These are phyloP conservation scores for Polyplosphaeria fusca DNA, from an alignment of 495 filamentous ascomycete species.

Conservation along the genomic window DNA sequence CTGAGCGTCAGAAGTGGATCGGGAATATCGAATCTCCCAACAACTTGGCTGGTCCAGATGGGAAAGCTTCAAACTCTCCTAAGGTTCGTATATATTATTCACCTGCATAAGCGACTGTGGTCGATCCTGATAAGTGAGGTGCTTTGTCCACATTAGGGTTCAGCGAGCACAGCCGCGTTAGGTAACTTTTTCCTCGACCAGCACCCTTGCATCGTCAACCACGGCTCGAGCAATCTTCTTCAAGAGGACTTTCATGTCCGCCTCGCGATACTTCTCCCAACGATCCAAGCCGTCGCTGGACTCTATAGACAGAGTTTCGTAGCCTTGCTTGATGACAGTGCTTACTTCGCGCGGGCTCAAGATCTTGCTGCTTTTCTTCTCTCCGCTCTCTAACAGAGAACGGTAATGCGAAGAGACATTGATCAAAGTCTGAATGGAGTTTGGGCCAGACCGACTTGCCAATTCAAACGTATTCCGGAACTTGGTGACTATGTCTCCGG, in stretches of 20 bases:
- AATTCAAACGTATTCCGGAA: conserved; percentile 74
- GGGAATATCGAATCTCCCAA: too few species aligned
- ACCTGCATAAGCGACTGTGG: too few species aligned
- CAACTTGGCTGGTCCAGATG: too few species aligned
- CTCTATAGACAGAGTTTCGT: conserved; percentile 87
- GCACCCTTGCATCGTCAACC: conserved; percentile 60
- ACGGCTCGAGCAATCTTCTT: conserved; percentile 81
- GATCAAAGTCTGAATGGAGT: conserved; percentile 77
- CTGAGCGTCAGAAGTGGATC: too few species aligned
- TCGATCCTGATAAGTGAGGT: too few species aligned
- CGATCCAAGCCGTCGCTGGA: conserved; percentile 76
- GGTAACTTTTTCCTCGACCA: conserved; percentile 36
- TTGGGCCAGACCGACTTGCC: conserved; percentile 49
- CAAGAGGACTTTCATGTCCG: conserved; percentile 63
- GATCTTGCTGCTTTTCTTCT: conserved; percentile 51
- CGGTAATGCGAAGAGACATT: conserved; percentile 85
- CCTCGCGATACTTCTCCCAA: conserved; percentile 73
- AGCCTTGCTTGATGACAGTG: conserved; percentile 90
- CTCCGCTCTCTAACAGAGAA: conserved; percentile 67
- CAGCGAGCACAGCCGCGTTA: too few species aligned
- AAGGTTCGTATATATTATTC: too few species aligned
- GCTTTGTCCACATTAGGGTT: too few species aligned
- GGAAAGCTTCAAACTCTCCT: too few species aligned
- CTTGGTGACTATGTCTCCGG: conserved; percentile 75
- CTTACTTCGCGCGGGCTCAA: conserved; percentile 80